Conservation (phyloP, 805 yeast genomes). For the Metschnikowia sp. region DNA sequence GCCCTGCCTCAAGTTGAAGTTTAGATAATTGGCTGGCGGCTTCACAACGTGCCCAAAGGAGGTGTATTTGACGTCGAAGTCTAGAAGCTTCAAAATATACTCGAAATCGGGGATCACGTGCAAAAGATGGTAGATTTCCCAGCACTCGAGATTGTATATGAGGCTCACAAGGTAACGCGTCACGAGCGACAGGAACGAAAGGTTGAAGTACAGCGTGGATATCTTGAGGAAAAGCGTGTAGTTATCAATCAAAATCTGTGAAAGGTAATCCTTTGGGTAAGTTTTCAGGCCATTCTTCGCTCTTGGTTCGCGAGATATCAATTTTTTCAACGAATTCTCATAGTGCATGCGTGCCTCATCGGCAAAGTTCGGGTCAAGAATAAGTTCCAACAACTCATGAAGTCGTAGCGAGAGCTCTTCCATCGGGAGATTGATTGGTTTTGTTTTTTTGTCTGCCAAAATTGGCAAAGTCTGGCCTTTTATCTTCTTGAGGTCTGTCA, state of each 20-base stretch:
- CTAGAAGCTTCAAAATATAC: slow-evolving; percentile 31
- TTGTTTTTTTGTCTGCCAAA: not conserved
- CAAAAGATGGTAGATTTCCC: slow-evolving; percentile 44
- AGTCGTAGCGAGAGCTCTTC: slow-evolving; percentile 31
- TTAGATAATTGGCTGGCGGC: slow-evolving; percentile 39
- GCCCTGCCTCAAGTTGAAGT: slow-evolving; percentile 35
- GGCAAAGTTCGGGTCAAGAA: slow-evolving; percentile 28
- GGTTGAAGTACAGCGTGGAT: slow-evolving; percentile 34
- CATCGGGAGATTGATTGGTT: slow-evolving; percentile 16
- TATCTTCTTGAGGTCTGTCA: slow-evolving; percentile 30
- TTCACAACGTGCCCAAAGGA: slow-evolving; percentile 36
- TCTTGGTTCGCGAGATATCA: slow-evolving; percentile 26
- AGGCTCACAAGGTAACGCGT: slow-evolving; percentile 39
- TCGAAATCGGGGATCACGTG: slow-evolving; percentile 30
- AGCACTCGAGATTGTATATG: slow-evolving; percentile 37
- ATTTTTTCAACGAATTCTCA: slow-evolving; percentile 25
- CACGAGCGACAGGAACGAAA: slow-evolving; percentile 36
- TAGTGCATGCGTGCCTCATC: slow-evolving; percentile 28
- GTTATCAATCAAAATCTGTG: slow-evolving; percentile 38
- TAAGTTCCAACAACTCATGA: slow-evolving; percentile 26
- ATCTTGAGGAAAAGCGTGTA: slow-evolving; percentile 28
- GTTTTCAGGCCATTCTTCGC: slow-evolving; percentile 6
- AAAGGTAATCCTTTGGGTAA: slow-evolving; percentile 36
- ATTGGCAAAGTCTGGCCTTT: slow-evolving; percentile 10
- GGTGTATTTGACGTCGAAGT: slow-evolving; percentile 34